phyloP scores from a whole-genome alignment of 495 filamentous ascomycete genomes.

The Chaetomium tenue region DNA sequence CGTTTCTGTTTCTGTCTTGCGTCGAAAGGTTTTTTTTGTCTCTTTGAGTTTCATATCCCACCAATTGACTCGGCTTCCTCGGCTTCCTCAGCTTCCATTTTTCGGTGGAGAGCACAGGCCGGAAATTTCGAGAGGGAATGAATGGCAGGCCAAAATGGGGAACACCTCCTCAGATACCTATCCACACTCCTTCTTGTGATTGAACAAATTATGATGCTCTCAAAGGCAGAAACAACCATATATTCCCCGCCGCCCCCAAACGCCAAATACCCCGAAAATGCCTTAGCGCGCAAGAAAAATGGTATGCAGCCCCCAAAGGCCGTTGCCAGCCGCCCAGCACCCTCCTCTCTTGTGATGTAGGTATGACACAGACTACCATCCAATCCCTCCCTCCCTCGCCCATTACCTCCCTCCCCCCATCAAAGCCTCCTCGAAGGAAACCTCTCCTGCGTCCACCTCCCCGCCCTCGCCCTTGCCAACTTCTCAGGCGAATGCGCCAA shows the following conservation, averaged over 20 bases:
- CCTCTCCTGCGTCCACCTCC: slow-evolving; percentile 40
- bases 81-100: no score
- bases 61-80: no score
- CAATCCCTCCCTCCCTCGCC: no score
- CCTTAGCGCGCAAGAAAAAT: background rate
- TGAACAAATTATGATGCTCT: no score
- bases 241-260: background rate
- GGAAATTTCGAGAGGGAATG: no score
- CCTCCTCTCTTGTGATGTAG: background rate
- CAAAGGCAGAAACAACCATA: background rate
- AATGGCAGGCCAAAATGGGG: background rate
- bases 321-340: background rate
- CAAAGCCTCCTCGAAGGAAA: slow-evolving; percentile 40
- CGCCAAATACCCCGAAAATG: slow-evolving; percentile 8
- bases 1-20: background rate
- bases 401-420: no score
- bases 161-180: no score
- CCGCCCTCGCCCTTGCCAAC: slow-evolving; percentile 31
- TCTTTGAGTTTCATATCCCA: no score
- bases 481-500: slow-evolving; percentile 31
- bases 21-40: no score
- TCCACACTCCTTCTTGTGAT: no score
- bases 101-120: no score
- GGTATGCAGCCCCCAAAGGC: background rate
- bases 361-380: background rate